Evolutionary conservation across 176 grass and related monocot species (phyloP), one percentile per base, ranked within the genome.

Genomic region (Musa troglodytarum): DNA sequence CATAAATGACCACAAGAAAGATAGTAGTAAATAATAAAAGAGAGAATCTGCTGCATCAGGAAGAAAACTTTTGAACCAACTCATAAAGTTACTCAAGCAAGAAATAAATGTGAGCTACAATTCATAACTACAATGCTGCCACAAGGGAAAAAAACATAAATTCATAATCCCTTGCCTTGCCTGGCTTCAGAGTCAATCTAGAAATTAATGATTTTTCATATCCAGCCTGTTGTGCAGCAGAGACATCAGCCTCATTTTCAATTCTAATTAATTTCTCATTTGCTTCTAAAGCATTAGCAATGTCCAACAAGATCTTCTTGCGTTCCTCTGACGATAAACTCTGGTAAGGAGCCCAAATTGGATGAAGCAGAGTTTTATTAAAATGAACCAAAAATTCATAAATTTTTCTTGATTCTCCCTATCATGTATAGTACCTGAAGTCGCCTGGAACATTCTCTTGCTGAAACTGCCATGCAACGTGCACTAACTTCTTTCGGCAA

Each of bases 211-310:
- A 76, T 55, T 84, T 94, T 9, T 99, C 90, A 53, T 94, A 94
- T 19, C 90, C 90, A 57, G 88, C 88, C 53, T 86, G 72, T 63
- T 94, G 82, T 22, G 90, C 90, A 49, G 76, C 86, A 72, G 67
- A 73, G 68, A 99, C 50, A 82, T 99, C 95, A 72, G 82, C 82
- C 73, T 92, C 95, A 83, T 99, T 99, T 74, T 99, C 95, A 11
- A 59, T 77, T 78, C 78, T 91, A 73, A 99, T 99, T 53, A 87
- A 74, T 79, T 77, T 71, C 53, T 89, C 82, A 54, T 92, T 92
- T 81, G 80, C 76, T 75, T 92, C 95, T 71, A 99, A 72, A 73
- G 95, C 86, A 86, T 94, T 80, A 9, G 95, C 95, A 78, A 99
- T 82, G 2, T 99, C 85, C 76, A 94, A 17, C 67, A 99, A 59